A percentile compares a stretch with the other conserved stretches of the same genome.
Conservation (phyloP, 257 asterid genomes). For the Avicennia marina region DNA sequence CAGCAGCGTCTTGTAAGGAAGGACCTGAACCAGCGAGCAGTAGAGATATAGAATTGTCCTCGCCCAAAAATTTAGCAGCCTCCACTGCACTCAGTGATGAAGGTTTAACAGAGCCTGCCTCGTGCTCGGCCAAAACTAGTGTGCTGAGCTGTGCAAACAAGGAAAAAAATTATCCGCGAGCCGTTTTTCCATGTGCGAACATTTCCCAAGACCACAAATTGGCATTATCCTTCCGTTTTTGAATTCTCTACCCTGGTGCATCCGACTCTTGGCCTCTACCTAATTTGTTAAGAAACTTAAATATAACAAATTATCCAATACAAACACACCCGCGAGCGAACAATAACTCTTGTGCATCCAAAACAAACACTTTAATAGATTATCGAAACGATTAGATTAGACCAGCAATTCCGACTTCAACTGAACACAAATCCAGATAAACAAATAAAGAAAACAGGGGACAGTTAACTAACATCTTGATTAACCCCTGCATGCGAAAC, state of each 20-base stretch:
- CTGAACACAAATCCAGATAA: not conserved
- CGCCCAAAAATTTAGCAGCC: slow-evolving; percentile 74
- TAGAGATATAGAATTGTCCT: slow-evolving; percentile 53
- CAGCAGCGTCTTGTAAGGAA: slow-evolving; percentile 69
- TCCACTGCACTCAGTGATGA: slow-evolving; percentile 79
- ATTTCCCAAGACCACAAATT: not conserved
- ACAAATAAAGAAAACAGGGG: not conserved
- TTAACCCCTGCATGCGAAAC: not conserved
- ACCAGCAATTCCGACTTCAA: not conserved
- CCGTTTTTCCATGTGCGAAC: not conserved
- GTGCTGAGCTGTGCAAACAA: slow-evolving; percentile 58
- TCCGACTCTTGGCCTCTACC: not conserved
- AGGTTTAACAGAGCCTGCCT: slow-evolving; percentile 62
- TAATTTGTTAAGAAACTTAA: not conserved
- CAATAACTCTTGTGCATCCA: not conserved
- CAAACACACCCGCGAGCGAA: not conserved
- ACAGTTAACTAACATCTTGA: not conserved
- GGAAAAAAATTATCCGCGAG: slow-evolving; percentile 3
- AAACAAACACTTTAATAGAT: not conserved
- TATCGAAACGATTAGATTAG: not conserved
- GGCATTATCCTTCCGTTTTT: not conserved
- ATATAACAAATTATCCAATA: not conserved
- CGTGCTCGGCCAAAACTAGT: slow-evolving; percentile 78
- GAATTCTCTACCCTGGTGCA: not conserved
- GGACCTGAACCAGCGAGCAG: slow-evolving; percentile 90